A percentile compares a stretch with the other conserved stretches of the same genome.
Conservation (phyloP, 192 early-diverging fungal species). For the Linnemannia elongata region DNA sequence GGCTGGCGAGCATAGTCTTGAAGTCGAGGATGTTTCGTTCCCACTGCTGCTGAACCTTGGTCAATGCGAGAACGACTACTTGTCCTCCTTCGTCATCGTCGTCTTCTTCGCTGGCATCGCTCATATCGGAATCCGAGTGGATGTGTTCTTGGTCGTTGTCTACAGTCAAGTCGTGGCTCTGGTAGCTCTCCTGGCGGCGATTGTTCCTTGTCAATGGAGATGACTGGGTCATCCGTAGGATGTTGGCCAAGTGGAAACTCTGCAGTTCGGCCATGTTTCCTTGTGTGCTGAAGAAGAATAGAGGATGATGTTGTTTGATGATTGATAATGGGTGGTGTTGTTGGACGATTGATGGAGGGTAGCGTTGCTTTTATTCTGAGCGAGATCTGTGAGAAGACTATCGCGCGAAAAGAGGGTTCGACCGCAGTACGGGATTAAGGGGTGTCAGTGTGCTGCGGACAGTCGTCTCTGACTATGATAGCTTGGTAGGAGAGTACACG, state of each 20-base stretch:
- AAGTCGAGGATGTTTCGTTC: conserved; percentile 31
- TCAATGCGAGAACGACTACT: conserved; percentile 28
- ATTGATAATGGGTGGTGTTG: not conserved
- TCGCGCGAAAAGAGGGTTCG: not conserved
- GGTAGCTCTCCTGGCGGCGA: not conserved
- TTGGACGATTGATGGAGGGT: not conserved
- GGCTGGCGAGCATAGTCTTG: conserved; percentile 23
- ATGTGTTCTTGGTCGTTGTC: not conserved
- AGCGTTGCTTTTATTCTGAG: not conserved
- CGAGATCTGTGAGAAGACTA: no score
- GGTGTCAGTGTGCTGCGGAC: no score
- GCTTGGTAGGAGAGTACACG: no score
- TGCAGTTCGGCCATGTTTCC: conserved; percentile 32
- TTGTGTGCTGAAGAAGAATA: not conserved
- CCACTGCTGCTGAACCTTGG: conserved; percentile 41
- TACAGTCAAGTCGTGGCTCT: no score
- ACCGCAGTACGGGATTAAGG: no score
- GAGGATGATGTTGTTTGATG: not conserved
- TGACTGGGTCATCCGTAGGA: conserved; percentile 41
- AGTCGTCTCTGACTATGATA: no score
- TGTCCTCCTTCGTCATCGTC: conserved; percentile 33
- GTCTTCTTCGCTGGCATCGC: not conserved
- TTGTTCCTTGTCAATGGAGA: not conserved
- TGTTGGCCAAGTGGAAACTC: conserved; percentile 49
- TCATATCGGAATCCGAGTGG: not conserved